phyloP scores from a whole-genome alignment of 306 rosid genomes.

The Psophocarpus tetragonolobus region DNA sequence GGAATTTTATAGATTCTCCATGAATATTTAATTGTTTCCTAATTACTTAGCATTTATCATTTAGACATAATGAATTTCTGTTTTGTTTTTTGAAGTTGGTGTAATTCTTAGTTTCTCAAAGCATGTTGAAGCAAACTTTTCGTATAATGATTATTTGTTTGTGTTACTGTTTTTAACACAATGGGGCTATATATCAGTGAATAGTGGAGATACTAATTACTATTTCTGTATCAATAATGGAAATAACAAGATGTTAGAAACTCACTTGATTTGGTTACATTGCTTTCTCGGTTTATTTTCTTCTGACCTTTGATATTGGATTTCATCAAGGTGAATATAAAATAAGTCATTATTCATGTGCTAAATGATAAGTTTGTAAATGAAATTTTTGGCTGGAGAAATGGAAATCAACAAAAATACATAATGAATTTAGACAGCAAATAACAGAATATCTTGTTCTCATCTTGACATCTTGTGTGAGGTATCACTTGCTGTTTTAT shows the following conservation, averaged over 20 bases:
- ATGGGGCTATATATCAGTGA: not conserved
- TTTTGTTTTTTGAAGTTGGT: conserved; percentile 5
- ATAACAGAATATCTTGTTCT: not conserved
- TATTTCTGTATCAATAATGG: not conserved
- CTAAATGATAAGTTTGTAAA: not conserved
- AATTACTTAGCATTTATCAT: conserved; percentile 2
- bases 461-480: conserved; percentile 21
- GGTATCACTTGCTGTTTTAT: conserved; percentile 24
- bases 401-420: not conserved
- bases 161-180: not conserved
- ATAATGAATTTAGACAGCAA: conserved; percentile 16
- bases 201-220: not conserved
- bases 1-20: not conserved
- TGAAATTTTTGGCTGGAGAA: not conserved
- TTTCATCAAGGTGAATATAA: conserved; percentile 4
- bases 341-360: not conserved
- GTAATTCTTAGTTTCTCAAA: conserved; percentile 1
- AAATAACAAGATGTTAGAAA: not conserved
- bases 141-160: not conserved
- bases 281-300: not conserved
- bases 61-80: not conserved
- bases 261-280: not conserved
- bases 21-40: not conserved
- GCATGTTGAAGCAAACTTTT: conserved; percentile 18
- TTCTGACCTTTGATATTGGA: not conserved